Base-by-base conservation (phyloP, 176 grass and related monocot species). In the Coix lacrymajobi region DNA sequence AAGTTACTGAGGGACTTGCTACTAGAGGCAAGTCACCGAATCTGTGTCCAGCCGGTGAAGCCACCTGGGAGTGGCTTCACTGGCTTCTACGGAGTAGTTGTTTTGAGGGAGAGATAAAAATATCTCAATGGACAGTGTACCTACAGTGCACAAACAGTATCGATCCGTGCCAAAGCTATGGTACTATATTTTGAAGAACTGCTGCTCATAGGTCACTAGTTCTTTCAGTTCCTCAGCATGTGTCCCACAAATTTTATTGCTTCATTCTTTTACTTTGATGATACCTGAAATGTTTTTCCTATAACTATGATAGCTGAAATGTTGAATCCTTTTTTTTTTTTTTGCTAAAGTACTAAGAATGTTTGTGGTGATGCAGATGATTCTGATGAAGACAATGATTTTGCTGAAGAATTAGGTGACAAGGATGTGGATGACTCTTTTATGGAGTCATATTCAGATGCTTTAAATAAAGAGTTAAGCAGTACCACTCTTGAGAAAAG, bases 361-460 rank as follows among this genome's bases (percentile, higher is more conserved):
- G 46, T 9, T 66, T 33, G 33, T 30, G 11, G 32, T 30, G 20
- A 19, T 36, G 28, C 91, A 99, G 96, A 99, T 81, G 96, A 93
- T 82, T 95, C 92, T 51, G 94, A 89, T 87, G 88, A 90, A 48
- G 92, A 80, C 3, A 69, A 49, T 71, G 90, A 88, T 71, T 64
- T 78, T 82, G 64, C 73, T 82, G 91, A 95, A 86, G 85, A 92
- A 87, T 57, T 43, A 83, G 79, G 79, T 77, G 44, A 86, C 31
- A 78, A 93, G 30, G 83, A 87, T 75, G 71, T 65, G 66, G 85
- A 67, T 49, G 83, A 87, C 79, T 63, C 65, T 85, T 99, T 96
- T 71, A 92, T 96, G 87, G 82, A 93, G 38, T 93, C 85, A 37
- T 99, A 99, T 85, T 93, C 96, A 80, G 89, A 96, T 90, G 93